A percentile compares a stretch with the other conserved stretches of the same genome.
phyloP scores from a whole-genome alignment of 1,284 basidiomycete genomes.

The Puccinia horiana region DNA sequence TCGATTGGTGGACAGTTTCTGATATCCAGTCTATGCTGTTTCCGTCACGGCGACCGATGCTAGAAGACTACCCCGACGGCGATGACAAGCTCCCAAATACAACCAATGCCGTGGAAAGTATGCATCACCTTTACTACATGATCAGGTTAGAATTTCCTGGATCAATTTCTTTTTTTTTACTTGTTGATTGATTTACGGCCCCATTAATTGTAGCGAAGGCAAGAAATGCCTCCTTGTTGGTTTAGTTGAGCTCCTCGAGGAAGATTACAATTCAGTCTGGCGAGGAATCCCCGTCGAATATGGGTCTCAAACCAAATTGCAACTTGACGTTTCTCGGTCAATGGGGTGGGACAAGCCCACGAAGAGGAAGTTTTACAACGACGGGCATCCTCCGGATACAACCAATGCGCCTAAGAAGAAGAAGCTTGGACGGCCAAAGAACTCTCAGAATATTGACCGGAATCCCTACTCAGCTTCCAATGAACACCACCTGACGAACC shows the following conservation, averaged over 20 bases:
- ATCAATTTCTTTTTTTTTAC: not conserved
- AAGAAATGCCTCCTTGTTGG: not conserved
- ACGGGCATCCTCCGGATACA: not conserved
- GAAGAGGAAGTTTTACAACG: not conserved
- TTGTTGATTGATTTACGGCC: not conserved
- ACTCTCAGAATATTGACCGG: not conserved
- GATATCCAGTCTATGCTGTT: slow-evolving; percentile 26
- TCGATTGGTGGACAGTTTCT: slow-evolving; percentile 4
- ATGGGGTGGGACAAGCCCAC: not conserved
- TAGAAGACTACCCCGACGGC: not conserved
- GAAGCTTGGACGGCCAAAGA: not conserved
- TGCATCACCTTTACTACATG: slow-evolving; percentile 1
- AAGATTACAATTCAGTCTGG: not conserved
- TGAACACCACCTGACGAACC: not conserved
- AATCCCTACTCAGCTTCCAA: not conserved
- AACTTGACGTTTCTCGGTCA: not conserved
- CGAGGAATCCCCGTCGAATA: not conserved
- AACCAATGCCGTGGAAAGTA: slow-evolving; percentile 12
- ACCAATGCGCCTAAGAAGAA: not conserved
- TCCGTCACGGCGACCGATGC: not conserved
- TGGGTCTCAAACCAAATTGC: not conserved
- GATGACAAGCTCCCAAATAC: slow-evolving; percentile 15
- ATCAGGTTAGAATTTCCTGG: not conserved
- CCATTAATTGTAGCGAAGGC: not conserved
- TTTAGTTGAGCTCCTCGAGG: not conserved